phyloP scores from a whole-genome alignment of 805 yeast genomes.

The Kluyveromyces nonfermentans region DNA sequence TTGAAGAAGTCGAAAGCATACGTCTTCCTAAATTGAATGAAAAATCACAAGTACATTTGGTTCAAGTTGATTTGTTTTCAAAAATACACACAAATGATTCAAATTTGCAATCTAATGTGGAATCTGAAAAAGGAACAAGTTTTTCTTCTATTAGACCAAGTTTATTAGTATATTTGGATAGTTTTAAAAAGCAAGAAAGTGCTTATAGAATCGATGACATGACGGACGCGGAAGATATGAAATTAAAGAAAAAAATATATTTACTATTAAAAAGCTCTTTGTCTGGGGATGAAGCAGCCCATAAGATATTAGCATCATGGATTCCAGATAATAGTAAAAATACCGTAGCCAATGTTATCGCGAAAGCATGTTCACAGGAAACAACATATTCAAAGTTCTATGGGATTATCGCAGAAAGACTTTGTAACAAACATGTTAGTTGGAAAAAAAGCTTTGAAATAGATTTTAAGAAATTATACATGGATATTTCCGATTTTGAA shows the following conservation, averaged over 20 bases:
- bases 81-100: neutral
- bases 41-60: neutral
- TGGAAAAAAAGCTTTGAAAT: constrained; percentile 52
- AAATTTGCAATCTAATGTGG: neutral
- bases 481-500: constrained; percentile 54
- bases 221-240: constrained; percentile 54
- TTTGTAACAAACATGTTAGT: constrained; percentile 38
- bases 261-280: constrained; percentile 80
- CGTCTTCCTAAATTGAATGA: neutral
- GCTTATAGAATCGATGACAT: constrained; percentile 40
- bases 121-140: neutral
- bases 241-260: constrained; percentile 69
- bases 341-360: constrained; percentile 59
- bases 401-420: constrained; percentile 64
- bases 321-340: constrained; percentile 36
- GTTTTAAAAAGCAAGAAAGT: neutral
- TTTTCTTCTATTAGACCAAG: neutral
- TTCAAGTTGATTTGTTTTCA: neutral
- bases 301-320: constrained; percentile 55
- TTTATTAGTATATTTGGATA: neutral
- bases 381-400: constrained; percentile 78
- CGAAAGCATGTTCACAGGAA: constrained; percentile 78
- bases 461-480: constrained; percentile 49
- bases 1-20: constrained; percentile 24
- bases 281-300: constrained; percentile 90